Conservation (phyloP, 805 yeast species). For the Metschnikowia lochheadii region DNA sequence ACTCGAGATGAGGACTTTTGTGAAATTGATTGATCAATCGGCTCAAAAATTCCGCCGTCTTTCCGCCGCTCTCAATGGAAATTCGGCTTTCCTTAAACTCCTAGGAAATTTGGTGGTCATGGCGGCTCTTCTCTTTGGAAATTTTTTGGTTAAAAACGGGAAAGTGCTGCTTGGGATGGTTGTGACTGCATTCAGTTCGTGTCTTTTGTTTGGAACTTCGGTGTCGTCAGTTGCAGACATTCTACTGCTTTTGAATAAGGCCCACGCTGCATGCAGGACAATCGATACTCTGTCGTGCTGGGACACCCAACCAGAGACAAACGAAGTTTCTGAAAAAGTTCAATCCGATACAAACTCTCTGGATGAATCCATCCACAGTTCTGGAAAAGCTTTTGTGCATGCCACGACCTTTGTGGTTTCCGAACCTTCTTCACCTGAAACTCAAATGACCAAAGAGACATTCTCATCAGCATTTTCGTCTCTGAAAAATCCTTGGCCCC, state of each 20-base stretch:
- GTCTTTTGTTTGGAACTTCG: constrained; percentile 65
- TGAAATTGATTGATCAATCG: constrained; percentile 30
- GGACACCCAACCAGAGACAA: not conserved
- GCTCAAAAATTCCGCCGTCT: constrained; percentile 38
- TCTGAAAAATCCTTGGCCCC: not conserved
- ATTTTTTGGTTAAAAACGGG: constrained; percentile 52
- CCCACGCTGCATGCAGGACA: constrained; percentile 59
- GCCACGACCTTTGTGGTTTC: constrained; percentile 1
- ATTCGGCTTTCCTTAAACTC: constrained; percentile 52
- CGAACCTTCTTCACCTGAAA: not conserved
- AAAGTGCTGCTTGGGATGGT: constrained; percentile 58
- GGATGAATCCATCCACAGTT: not conserved
- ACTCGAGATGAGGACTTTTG: constrained; percentile 47
- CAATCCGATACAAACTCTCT: not conserved
- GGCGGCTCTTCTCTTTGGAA: constrained; percentile 92
- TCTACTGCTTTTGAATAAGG: constrained; percentile 62
- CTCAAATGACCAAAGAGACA: not conserved
- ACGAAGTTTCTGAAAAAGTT: not conserved
- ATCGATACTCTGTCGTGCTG: constrained; percentile 33
- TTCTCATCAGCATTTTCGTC: not conserved
- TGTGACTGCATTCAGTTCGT: constrained; percentile 78
- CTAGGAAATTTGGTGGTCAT: constrained; percentile 73
- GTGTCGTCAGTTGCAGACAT: constrained; percentile 54
- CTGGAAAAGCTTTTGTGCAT: not conserved
- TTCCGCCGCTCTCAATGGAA: constrained; percentile 49